Base-by-base conservation (phyloP, 768 basidiomycete genomes). In the Collybia sordida region DNA sequence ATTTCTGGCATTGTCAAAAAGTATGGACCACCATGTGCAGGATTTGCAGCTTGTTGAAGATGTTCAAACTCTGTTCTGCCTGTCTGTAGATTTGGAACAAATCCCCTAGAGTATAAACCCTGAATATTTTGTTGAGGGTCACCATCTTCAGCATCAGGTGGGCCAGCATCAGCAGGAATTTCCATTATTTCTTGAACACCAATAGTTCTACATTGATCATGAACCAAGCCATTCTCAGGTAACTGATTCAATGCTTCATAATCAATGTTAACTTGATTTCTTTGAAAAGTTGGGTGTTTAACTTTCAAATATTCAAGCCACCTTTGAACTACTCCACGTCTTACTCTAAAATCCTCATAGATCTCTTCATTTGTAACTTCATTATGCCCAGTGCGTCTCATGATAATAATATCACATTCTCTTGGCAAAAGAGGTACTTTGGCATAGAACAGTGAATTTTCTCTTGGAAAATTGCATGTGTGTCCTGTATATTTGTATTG, bases 31-130 rank as follows among this genome's bases (percentile, higher is more conserved):
- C 53, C 44, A 35, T 45, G 24, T 40, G 52, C n/a, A 60, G 49
- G 42, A 57, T 47, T 11, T 59, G 55, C 3, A 57, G n/a, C n/a
- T n/a, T n/a, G 18, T 40, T 56, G 57, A 28, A 53, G 3, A n/a
- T n/a, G 42, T 4, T 41, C 21, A 27, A 11, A 17, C n/a, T n/a
- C n/a, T n/a, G n/a, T n/a, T n/a, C n/a, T n/a, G n/a, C n/a, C n/a
- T n/a, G n/a, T 38, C 14, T 38, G 37, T n/a, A 38, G 37, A 38
- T 38, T 38, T 38, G 37, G 37, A n/a, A 38, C 37, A 38, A 38
- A 38, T 4, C 37, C 37, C 14, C 37, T 38, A 4, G 6, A n/a
- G 4, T 38, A 38, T 15, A 38, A 4, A 6, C 37, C 37, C 27
- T 51, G n/a, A 36, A 34, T 14, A 22, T 46, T n/a, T 1, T 1